phyloP scores from a whole-genome alignment of 148 eudicot species.

The Persicaria tinctoria region DNA sequence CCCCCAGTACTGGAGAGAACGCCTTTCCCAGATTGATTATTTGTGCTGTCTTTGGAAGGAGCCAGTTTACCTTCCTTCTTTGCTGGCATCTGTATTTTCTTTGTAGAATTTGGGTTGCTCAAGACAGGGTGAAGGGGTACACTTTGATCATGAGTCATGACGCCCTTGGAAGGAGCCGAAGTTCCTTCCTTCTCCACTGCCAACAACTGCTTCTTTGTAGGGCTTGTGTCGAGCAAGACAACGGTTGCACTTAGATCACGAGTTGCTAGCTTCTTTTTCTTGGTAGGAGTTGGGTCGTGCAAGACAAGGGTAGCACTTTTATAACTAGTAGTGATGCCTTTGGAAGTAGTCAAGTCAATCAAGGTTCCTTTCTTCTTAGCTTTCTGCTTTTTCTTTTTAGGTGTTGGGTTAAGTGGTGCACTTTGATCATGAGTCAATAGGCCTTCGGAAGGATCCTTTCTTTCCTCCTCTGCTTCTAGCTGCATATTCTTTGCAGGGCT shows the following conservation, averaged over 20 bases:
- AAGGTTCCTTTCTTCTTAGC: not conserved
- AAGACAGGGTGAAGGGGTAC: too few species aligned
- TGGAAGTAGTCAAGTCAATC: too few species aligned
- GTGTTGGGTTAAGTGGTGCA: too few species aligned
- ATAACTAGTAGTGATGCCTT: not conserved
- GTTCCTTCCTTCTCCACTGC: not conserved
- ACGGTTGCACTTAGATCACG: too few species aligned
- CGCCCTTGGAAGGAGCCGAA: not conserved
- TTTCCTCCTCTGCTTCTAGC: not conserved
- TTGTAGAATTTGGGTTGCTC: too few species aligned
- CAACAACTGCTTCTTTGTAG: not conserved
- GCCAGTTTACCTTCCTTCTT: not conserved
- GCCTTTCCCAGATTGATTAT: not conserved
- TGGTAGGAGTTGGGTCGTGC: too few species aligned
- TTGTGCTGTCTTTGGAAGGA: not conserved
- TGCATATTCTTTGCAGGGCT: not conserved
- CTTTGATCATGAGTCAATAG: not conserved
- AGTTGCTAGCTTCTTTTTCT: too few species aligned
- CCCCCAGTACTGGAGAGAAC: not conserved
- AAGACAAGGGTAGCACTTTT: too few species aligned
- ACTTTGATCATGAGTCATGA: not conserved
- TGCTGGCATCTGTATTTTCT: too few species aligned
- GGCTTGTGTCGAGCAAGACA: too few species aligned
- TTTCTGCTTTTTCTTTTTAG: too few species aligned
- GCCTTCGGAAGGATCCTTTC: not conserved